Conservation (phyloP, 108 stramenopile species). For the Pseudonitzschia pungens region DNA sequence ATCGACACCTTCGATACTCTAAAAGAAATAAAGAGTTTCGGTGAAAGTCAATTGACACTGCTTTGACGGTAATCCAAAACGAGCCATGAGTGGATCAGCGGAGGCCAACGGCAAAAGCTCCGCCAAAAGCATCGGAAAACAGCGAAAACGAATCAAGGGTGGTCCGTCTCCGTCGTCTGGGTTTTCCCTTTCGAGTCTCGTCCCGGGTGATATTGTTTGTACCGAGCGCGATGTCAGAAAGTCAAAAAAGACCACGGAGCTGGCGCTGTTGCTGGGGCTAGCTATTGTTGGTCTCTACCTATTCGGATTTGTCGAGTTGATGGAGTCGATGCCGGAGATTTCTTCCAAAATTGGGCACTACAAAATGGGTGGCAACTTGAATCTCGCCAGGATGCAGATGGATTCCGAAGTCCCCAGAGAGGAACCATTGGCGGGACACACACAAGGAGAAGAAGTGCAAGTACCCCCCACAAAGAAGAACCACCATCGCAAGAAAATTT, state of each 20-base stretch:
- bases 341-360: conserved; percentile 7
- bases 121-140: not conserved
- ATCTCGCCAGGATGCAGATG: conserved; percentile 23
- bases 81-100: not conserved
- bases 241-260: conserved; percentile 29
- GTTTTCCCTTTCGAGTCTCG: not conserved
- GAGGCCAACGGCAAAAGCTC: not conserved
- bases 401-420: conserved; percentile 6
- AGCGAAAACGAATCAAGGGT: not conserved
- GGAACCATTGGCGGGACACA: not conserved
- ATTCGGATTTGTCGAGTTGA: conserved; percentile 41
- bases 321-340: conserved; percentile 35
- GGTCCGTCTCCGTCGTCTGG: not conserved
- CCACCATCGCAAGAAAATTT: not conserved
- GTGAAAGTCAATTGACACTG: too few relatives aligned
- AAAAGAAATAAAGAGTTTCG: too few relatives aligned
- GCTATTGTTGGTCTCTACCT: conserved; percentile 36
- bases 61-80: not conserved
- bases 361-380: conserved; percentile 22
- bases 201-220: conserved; percentile 35
- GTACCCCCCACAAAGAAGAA: not conserved
- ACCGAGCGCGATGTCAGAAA: conserved; percentile 11
- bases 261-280: conserved; percentile 35
- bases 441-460: not conserved
- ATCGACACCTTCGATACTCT: too few relatives aligned